Conservation (phyloP, 257 asterid species). For the Pogostemon cablin region DNA sequence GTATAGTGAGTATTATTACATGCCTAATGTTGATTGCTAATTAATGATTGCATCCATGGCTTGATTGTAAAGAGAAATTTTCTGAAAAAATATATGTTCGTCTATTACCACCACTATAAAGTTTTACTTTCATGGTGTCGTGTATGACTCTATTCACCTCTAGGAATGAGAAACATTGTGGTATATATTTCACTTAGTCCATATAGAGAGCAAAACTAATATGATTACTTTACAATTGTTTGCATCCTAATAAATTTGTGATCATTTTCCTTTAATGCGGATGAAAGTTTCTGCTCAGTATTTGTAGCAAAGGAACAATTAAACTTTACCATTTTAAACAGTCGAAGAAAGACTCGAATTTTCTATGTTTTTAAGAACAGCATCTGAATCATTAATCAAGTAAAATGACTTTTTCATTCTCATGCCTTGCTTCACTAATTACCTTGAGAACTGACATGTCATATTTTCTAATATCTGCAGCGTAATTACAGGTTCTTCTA, state of each 20-base stretch:
- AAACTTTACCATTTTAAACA: background rate
- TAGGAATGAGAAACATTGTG: background rate
- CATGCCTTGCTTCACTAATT: background rate
- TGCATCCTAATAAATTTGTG: background rate
- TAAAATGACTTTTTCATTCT: background rate
- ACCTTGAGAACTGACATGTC: constrained; percentile 23
- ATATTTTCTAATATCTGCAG: constrained; percentile 50
- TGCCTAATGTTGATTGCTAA: constrained; percentile 9
- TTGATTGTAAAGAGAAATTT: background rate
- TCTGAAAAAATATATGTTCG: background rate
- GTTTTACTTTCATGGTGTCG: constrained; percentile 8
- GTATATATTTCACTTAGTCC: background rate
- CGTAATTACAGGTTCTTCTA: constrained; percentile 87
- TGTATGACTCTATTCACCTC: background rate
- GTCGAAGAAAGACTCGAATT: background rate
- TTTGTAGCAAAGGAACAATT: background rate
- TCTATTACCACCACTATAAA: background rate
- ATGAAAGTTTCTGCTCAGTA: background rate
- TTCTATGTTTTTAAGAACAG: constrained; percentile 12
- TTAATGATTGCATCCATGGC: background rate
- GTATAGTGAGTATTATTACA: constrained; percentile 60
- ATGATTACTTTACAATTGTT: background rate
- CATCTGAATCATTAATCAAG: background rate
- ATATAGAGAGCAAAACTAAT: background rate
- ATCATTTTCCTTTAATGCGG: background rate